These are phyloP conservation scores for Phragmites australis DNA, from an alignment of 176 grass and related monocot genomes.

Conservation along the genomic window DNA sequence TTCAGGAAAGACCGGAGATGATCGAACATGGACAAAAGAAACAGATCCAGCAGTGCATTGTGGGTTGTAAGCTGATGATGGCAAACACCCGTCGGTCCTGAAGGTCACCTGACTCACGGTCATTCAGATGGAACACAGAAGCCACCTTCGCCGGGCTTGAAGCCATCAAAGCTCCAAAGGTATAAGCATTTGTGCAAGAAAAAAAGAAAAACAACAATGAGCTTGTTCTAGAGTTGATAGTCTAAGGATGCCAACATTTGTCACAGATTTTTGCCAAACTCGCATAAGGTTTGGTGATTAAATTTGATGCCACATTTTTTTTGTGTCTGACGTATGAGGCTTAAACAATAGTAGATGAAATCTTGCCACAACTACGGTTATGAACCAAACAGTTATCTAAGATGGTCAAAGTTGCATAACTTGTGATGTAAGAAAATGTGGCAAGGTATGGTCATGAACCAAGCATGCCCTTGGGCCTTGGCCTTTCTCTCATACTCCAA, in stretches of 20 bases:
- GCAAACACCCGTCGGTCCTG: neutral
- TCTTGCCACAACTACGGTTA: too few relatives aligned
- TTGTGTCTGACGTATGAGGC: too few relatives aligned
- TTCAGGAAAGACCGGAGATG: neutral
- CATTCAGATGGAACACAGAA: neutral
- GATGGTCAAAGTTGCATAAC: too few relatives aligned
- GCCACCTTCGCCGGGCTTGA: neutral
- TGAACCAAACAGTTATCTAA: too few relatives aligned
- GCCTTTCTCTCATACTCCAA: conserved; percentile 35
- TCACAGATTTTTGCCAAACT: too few relatives aligned
- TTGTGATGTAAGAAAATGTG: too few relatives aligned
- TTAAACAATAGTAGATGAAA: too few relatives aligned
- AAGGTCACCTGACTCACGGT: conserved; percentile 18
- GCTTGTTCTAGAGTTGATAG: too few relatives aligned
- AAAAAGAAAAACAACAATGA: neutral
- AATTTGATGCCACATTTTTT: too few relatives aligned
- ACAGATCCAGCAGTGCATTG: conserved; percentile 4
- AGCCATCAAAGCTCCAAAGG: conserved; percentile 25
- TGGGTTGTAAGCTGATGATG: conserved; percentile 33
- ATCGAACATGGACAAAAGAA: neutral
- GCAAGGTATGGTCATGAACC: too few relatives aligned
- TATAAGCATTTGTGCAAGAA: neutral
- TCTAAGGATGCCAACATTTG: too few relatives aligned
- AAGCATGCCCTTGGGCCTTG: neutral
- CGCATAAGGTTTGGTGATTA: too few relatives aligned